phyloP scores from a whole-genome alignment of 306 rosid genomes.

The Malus sieversii region DNA sequence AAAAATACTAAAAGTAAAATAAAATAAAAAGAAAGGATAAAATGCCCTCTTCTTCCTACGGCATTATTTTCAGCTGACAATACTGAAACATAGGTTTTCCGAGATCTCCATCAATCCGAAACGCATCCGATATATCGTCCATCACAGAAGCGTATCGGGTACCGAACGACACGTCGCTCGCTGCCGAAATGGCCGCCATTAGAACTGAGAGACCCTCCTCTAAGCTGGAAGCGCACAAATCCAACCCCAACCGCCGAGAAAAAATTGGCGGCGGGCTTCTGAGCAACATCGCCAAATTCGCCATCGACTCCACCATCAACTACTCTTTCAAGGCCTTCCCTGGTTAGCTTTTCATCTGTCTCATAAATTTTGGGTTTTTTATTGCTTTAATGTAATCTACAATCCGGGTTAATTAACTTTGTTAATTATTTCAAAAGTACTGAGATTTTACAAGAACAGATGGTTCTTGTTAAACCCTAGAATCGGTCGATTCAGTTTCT shows the following conservation, averaged over 20 bases:
- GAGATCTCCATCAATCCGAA: neutral
- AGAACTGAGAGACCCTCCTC: neutral
- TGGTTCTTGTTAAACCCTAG: neutral
- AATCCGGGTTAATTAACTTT: neutral
- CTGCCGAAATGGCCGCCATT: conserved; percentile 30
- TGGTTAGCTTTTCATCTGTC: conserved; percentile 34
- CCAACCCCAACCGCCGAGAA: conserved; percentile 13
- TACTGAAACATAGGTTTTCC: neutral
- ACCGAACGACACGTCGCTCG: neutral
- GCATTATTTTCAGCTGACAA: neutral
- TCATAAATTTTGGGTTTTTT: neutral
- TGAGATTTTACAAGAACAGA: neutral
- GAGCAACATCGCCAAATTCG: conserved; percentile 44
- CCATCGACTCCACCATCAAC: conserved; percentile 49
- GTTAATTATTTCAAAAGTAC: neutral
- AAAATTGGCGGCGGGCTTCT: conserved; percentile 36
- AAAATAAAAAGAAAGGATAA: too few species aligned
- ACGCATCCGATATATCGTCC: neutral
- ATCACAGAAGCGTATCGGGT: neutral
- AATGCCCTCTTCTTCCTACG: too few species aligned
- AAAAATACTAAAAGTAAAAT: too few species aligned
- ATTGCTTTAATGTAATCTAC: neutral
- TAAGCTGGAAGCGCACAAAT: conserved; percentile 1
- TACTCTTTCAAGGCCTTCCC: conserved; percentile 42
- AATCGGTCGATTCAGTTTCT: neutral